Conservation (phyloP, 352 stramenopile species). For the Aphanomyces astaci region DNA sequence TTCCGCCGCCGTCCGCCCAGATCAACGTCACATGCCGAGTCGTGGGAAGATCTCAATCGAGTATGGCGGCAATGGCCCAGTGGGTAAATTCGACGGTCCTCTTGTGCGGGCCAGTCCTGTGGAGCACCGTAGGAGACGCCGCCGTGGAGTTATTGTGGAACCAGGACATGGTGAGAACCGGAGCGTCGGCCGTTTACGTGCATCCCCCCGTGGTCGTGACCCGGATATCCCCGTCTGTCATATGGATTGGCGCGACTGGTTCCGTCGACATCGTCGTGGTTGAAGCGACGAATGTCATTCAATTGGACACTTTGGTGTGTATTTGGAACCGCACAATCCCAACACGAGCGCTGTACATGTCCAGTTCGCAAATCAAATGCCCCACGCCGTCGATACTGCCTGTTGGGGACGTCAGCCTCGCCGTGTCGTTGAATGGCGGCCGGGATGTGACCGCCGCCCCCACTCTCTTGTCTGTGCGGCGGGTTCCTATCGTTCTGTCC, state of each 20-base stretch:
- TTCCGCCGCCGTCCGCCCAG: too few species aligned
- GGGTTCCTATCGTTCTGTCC: not conserved
- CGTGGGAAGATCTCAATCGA: too few species aligned
- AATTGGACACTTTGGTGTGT: not conserved
- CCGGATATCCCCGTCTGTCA: not conserved
- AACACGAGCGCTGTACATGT: conserved; percentile 3
- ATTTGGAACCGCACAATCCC: not conserved
- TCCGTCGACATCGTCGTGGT: not conserved
- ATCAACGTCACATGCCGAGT: too few species aligned
- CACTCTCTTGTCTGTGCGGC: not conserved
- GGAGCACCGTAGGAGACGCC: not conserved
- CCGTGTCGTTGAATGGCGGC: conserved; percentile 13
- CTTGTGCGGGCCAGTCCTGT: conserved; percentile 24
- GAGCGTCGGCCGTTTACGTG: not conserved
- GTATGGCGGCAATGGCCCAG: conserved; percentile 31
- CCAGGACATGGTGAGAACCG: conserved; percentile 27
- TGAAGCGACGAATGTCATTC: not conserved
- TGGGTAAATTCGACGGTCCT: conserved; percentile 27
- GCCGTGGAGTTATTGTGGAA: not conserved
- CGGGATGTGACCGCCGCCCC: not conserved
- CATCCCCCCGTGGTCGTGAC: conserved; percentile 11
- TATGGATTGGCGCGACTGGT: not conserved
- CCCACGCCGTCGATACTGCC: not conserved
- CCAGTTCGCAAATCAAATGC: conserved; percentile 12
- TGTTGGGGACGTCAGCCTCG: not conserved